These are phyloP conservation scores for Suhomyces ambrosiae DNA, from an alignment of 1,139 yeast species.

Conservation along the genomic window DNA sequence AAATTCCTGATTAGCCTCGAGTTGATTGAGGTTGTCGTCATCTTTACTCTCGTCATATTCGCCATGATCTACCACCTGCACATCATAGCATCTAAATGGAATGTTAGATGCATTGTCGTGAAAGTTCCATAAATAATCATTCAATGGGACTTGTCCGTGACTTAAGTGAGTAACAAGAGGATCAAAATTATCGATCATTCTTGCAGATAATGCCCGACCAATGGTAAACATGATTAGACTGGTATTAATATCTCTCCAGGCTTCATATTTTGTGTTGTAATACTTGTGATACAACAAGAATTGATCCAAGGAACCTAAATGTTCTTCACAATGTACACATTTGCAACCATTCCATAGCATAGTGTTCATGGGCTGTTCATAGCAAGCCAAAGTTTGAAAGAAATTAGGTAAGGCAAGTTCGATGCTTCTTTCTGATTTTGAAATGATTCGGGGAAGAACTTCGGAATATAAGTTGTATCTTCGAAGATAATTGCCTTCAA, in stretches of 20 bases:
- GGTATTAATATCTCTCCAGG: constrained; percentile 60
- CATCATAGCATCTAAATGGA: constrained; percentile 41
- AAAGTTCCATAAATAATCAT: constrained; percentile 38
- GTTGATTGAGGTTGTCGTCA: constrained; percentile 21
- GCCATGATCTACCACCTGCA: constrained; percentile 38
- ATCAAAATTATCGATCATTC: constrained; percentile 28
- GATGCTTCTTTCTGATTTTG: constrained; percentile 25
- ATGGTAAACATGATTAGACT: constrained; percentile 57
- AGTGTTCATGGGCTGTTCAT: constrained; percentile 69
- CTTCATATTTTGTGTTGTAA: constrained; percentile 44
- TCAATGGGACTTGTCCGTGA: constrained; percentile 27
- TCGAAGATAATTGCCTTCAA: constrained; percentile 71
- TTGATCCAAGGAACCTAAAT: constrained; percentile 54
- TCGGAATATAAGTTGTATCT: constrained; percentile 52
- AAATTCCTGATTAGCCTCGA: constrained; percentile 27
- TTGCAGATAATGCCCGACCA: constrained; percentile 42
- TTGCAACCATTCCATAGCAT: constrained; percentile 76
- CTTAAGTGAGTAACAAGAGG: constrained; percentile 26
- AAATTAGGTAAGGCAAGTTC: constrained; percentile 58
- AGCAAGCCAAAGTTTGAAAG: constrained; percentile 60
- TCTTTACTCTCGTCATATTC: constrained; percentile 40
- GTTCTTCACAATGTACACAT: constrained; percentile 54
- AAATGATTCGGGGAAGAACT: constrained; percentile 47
- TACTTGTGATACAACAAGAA: constrained; percentile 65
- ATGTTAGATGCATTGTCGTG: constrained; percentile 26